Evolutionary conservation across 2,329 filamentous ascomycete genomes (phyloP).

Genomic region (Harringtonia aguacate): DNA sequence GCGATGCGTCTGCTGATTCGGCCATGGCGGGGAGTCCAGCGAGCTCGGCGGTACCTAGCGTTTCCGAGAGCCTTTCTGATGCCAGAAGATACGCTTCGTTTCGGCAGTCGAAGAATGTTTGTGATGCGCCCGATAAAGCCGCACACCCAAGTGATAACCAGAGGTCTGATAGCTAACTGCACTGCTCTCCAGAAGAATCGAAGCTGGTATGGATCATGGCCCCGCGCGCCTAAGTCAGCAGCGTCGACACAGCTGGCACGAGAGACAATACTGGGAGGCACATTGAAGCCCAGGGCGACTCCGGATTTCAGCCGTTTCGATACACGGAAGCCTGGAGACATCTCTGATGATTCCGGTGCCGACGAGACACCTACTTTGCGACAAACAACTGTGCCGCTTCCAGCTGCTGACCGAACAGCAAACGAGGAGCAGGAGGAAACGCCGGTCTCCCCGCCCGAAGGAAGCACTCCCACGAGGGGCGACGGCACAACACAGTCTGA

Average conservation of each 20-base stretch:
- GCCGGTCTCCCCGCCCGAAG: background rate
- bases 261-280: constrained; percentile 50
- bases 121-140: background rate
- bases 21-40: constrained; percentile 4
- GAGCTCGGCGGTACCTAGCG: constrained; percentile 3
- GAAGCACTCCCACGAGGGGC: too few relatives aligned
- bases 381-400: background rate
- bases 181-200: constrained; percentile 10
- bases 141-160: too few relatives aligned
- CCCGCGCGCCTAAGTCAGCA: constrained; percentile 41
- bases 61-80: constrained; percentile 5
- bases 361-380: constrained; percentile 1
- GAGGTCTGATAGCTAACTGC: background rate
- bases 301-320: constrained; percentile 43
- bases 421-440: background rate
- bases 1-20: constrained; percentile 1
- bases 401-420: background rate
- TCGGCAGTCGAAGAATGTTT: constrained; percentile 6
- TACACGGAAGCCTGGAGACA: constrained; percentile 24
- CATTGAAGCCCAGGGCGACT: constrained; percentile 31
- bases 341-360: constrained; percentile 8
- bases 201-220: constrained; percentile 57
- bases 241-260: constrained; percentile 49
- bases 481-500: too few relatives aligned
- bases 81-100: constrained; percentile 4